Evolutionary conservation across 345 rosid genomes (phyloP).

Genomic region (Firmiana major): DNA sequence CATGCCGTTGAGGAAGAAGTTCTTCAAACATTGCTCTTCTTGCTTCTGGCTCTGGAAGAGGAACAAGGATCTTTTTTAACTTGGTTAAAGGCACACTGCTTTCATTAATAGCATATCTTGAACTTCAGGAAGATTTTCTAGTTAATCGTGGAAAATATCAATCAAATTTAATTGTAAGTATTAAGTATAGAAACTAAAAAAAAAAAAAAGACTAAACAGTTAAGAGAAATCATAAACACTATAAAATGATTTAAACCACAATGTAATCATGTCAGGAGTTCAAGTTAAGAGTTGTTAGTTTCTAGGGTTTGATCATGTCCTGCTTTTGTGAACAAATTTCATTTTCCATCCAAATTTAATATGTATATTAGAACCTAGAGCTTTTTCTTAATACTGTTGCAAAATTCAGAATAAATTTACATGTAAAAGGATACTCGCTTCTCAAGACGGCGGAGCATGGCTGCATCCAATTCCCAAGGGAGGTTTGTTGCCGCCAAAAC

Average conservation of each 20-base stretch:
- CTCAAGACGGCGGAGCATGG: conserved; percentile 96
- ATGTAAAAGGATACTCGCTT: conserved; percentile 77
- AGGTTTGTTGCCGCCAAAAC: conserved; percentile 98
- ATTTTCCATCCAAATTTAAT: background rate
- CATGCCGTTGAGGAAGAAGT: conserved; percentile 55
- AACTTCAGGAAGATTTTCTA: background rate
- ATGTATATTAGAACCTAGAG: background rate
- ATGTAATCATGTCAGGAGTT: background rate
- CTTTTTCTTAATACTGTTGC: background rate
- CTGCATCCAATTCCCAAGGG: conserved; percentile 98
- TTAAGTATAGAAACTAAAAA: no score
- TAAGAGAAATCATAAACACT: background rate
- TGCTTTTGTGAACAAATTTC: background rate
- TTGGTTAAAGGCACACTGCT: conserved; percentile 32
- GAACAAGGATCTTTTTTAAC: conserved; percentile 76
- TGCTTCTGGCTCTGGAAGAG: conserved; percentile 93
- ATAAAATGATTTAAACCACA: background rate
- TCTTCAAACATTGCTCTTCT: conserved; percentile 89
- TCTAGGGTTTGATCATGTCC: background rate
- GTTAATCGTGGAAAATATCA: background rate
- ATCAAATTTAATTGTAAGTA: background rate
- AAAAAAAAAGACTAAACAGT: background rate
- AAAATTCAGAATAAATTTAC: background rate
- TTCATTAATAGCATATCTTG: background rate
- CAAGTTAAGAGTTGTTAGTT: background rate